phyloP scores from a whole-genome alignment of 164 flowering plant species.

The Taxillus chinensis region DNA sequence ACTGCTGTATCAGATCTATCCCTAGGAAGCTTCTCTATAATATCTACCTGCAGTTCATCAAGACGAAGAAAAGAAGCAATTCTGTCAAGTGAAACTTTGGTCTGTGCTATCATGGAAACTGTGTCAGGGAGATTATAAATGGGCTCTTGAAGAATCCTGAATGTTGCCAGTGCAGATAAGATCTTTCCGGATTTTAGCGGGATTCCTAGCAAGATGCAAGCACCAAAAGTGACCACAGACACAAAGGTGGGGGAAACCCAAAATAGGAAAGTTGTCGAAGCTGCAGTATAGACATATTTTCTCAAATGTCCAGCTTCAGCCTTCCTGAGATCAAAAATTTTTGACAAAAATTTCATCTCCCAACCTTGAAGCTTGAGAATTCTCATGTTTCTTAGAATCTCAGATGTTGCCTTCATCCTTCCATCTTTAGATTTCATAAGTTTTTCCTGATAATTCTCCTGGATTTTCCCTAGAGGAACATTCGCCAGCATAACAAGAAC shows the following conservation, averaged over 20 bases:
- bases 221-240: constrained; percentile 47
- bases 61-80: constrained; percentile 49
- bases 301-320: constrained; percentile 51
- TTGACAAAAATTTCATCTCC: constrained; percentile 66
- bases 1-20: constrained; percentile 39
- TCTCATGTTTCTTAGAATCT: constrained; percentile 66
- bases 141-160: constrained; percentile 60
- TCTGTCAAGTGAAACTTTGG: constrained; percentile 67
- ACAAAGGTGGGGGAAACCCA: constrained; percentile 64
- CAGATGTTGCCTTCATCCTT: constrained; percentile 68
- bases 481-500: constrained; percentile 45
- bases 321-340: constrained; percentile 38
- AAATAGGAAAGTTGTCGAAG: constrained; percentile 34
- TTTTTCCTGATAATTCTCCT: constrained; percentile 40
- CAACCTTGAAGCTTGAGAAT: constrained; percentile 77
- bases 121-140: constrained; percentile 54
- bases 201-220: constrained; percentile 46
- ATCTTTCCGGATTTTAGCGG: constrained; percentile 65
- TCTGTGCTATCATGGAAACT: constrained; percentile 56
- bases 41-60: constrained; percentile 41
- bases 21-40: constrained; percentile 32
- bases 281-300: constrained; percentile 35
- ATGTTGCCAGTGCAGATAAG: constrained; percentile 70
- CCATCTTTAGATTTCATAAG: constrained; percentile 64
- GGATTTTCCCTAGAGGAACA: constrained; percentile 41